Evolutionary conservation across 805 yeast genomes (phyloP).

Genomic region (Schwanniomyces sp.): DNA sequence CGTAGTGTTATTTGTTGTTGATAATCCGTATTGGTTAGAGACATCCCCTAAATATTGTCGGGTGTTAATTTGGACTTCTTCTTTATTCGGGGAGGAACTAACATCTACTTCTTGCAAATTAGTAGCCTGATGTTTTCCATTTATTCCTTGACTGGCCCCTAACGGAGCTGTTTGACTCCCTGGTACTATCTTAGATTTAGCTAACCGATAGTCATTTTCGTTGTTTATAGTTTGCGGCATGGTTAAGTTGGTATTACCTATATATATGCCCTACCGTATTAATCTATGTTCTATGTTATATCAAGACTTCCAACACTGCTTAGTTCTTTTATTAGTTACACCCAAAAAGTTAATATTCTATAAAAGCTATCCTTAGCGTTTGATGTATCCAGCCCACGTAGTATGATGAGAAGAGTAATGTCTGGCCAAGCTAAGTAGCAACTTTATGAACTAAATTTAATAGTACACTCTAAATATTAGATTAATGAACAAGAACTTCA

Average conservation of each 20-base stretch:
- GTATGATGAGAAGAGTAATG: background rate
- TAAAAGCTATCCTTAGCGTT: background rate
- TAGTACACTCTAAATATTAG: background rate
- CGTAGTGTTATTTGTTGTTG: background rate
- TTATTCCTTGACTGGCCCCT: background rate
- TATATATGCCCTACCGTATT: background rate
- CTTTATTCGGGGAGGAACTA: slow-evolving; percentile 1
- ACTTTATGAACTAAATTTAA: background rate
- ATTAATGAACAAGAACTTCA: background rate
- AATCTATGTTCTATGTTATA: background rate
- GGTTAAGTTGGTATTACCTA: background rate
- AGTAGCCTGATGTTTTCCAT: background rate
- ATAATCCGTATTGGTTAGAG: slow-evolving; percentile 34
- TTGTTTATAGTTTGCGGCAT: slow-evolving; percentile 25
- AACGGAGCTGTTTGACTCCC: slow-evolving; percentile 1
- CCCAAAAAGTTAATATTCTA: background rate
- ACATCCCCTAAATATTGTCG: slow-evolving; percentile 39
- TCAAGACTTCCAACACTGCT: background rate
- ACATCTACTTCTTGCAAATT: background rate
- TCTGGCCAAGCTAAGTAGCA: background rate
- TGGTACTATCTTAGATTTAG: slow-evolving; percentile 26
- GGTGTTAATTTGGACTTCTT: slow-evolving; percentile 8
- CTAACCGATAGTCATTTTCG: slow-evolving; percentile 39
- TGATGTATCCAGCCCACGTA: background rate
- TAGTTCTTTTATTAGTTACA: background rate